Evolutionary conservation across 192 early-diverging fungal species (phyloP).

Genomic region (Radiomyces spectabilis): DNA sequence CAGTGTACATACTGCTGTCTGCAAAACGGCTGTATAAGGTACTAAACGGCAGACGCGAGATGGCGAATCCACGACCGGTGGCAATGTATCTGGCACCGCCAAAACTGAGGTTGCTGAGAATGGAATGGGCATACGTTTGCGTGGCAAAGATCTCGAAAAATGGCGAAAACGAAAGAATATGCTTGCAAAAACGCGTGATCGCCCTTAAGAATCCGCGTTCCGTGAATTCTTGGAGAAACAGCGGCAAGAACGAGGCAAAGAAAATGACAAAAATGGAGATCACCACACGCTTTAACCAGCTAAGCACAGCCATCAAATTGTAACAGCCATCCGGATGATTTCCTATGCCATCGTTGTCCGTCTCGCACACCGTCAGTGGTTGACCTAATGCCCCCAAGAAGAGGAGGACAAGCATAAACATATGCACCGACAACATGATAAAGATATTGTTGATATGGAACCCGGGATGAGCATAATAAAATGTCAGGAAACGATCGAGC

Average conservation of each 20-base stretch:
- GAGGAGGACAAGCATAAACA: conserved; percentile 76
- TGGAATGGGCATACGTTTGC: conserved; percentile 73
- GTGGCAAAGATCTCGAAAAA: conserved; percentile 83
- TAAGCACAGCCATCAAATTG: conserved; percentile 59
- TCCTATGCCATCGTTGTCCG: conserved; percentile 35
- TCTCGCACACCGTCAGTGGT: conserved; percentile 49
- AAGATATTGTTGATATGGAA: conserved; percentile 91
- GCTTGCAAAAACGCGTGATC: conserved; percentile 70
- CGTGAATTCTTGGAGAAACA: conserved; percentile 78
- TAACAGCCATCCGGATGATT: conserved; percentile 52
- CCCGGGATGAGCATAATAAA: conserved; percentile 85
- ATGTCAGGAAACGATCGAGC: conserved; percentile 80
- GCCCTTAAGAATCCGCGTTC: conserved; percentile 74
- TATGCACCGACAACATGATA: conserved; percentile 75
- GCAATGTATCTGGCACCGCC: conserved; percentile 79
- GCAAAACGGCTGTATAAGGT: conserved; percentile 73
- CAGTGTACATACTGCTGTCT: conserved; percentile 70
- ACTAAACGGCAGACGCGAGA: conserved; percentile 70
- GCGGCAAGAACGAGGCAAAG: conserved; percentile 72
- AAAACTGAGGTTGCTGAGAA: conserved; percentile 74
- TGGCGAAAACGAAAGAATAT: conserved; percentile 76
- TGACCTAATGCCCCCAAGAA: conserved; percentile 63
- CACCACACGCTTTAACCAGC: conserved; percentile 77
- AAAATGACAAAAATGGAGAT: conserved; percentile 76
- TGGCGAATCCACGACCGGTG: conserved; percentile 82